Evolutionary conservation across 345 rosid genomes (phyloP).

Genomic region (Lepidium sativum): DNA sequence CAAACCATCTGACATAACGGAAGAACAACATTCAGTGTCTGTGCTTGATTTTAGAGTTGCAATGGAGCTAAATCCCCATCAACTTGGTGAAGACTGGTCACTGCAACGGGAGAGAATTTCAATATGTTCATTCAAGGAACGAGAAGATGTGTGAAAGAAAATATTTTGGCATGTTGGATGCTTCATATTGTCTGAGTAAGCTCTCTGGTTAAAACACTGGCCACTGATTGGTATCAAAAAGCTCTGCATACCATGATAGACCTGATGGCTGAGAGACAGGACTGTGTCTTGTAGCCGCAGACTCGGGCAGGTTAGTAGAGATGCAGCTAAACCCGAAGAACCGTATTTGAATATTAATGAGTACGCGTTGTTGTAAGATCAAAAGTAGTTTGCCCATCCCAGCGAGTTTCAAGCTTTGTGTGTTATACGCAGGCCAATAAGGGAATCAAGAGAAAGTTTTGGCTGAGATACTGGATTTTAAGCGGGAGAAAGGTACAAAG

Average conservation of each 20-base stretch:
- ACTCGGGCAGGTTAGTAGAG: constrained; percentile 34
- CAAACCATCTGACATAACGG: constrained; percentile 35
- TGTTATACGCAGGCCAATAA: constrained; percentile 45
- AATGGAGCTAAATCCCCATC: constrained; percentile 87
- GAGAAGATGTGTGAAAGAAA: constrained; percentile 26
- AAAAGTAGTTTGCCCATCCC: constrained; percentile 34
- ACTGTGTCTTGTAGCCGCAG: constrained; percentile 32
- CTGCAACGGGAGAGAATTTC: constrained; percentile 70
- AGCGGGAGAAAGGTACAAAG: constrained; percentile 58
- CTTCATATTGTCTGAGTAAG: constrained; percentile 19
- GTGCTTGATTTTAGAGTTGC: constrained; percentile 89
- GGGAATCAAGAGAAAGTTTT: constrained; percentile 55
- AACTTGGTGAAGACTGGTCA: constrained; percentile 96
- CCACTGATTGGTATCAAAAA: background rate
- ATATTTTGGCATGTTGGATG: constrained; percentile 8
- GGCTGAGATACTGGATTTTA: constrained; percentile 51
- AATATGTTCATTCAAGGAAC: constrained; percentile 49
- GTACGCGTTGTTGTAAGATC: constrained; percentile 40
- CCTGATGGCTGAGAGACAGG: constrained; percentile 28
- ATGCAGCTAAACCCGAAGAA: constrained; percentile 28
- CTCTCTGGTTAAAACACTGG: constrained; percentile 24
- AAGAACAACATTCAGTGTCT: constrained; percentile 51
- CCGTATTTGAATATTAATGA: constrained; percentile 20
- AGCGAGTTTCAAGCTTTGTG: constrained; percentile 31
- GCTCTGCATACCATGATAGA: constrained; percentile 25